Base-by-base conservation (phyloP, 2,329 filamentous ascomycete genomes). In the Sporothrix pallida region DNA sequence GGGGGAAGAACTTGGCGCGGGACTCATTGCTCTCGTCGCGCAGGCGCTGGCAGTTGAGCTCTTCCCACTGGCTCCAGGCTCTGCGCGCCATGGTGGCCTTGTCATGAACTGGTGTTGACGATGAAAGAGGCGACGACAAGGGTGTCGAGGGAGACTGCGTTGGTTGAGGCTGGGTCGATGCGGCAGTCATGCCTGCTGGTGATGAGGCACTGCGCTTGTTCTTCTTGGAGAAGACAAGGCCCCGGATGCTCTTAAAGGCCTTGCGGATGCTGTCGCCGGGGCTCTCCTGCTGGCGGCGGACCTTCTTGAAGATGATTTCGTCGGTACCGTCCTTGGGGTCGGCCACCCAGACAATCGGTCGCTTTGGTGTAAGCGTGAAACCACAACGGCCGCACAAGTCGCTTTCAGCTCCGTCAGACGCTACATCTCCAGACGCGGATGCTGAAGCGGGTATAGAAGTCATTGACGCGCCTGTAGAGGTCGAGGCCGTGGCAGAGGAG, bases 31-130 rank as follows among this genome's bases (percentile, higher is more conserved):
- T 44, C 15, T 52, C 42, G 20, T 31, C 12, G 52, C 42, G 56
- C 60, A 75, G 31, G 12, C 54, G 20, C 1, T 31, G 15, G 60
- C 58, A 73, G 73, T 76, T 76, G 26, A 73, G 9, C 67, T 74
- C 54, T 20, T 76, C 72, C 76, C 76, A 76, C 65, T 71, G 46
- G 54, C 71, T 63, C 75, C 75, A 76, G 23, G 50, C 58, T 42
- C 26, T 20, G 12, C 13, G 65, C 37, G 50, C 31, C 44, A 42
- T n/a, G 13, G 42, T 15, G 2, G 71, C n/a, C 52, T 73, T 69
- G 20, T 60, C 46, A 17, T 52, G 50, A 6, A 48, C 7, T 10
- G 31, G 23, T 2, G 44, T 1, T 17, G 48, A 17, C 13, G 48
- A 52, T 17, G 26, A 63, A 15, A 37, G 26, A 2, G 56, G 44